Evolutionary conservation across 192 early-diverging fungal genomes (phyloP), one percentile per base, ranked within the genome.

Genomic region (Coemansia sp.): DNA sequence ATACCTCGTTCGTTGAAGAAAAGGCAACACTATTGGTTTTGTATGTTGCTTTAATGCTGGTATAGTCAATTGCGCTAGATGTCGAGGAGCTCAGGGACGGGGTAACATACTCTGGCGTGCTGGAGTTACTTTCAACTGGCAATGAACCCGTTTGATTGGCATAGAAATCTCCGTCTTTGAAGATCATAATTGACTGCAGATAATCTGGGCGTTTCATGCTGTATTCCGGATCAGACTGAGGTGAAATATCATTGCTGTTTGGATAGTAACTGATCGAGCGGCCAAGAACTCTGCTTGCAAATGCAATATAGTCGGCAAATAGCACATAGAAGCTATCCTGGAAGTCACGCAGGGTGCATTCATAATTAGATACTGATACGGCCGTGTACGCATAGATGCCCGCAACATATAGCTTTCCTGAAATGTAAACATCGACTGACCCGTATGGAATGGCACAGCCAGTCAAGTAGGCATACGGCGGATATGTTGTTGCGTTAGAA

Each of bases 291-390:
- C 11, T 56, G 23, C 0, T 6, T 34, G 55, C 55, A 56, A 56
- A 56, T 10, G 55, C 55, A 33, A 56, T 56, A 33, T 56, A 56
- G 11, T 56, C 55, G 20, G 55, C 55, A 26, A 56, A 33, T 30
- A 56, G 14, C 4, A 56, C 11, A 56, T 56, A 56, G 0, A 12
- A 16, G 55, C 55, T 56, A 5, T 4, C 33, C 12, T 56, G 46
- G 4, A 20, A 10, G 26, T 15, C 11, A 12, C 26, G 23, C 20
- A 56, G 9, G 33, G 55, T 56, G 33, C 55, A 56, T 21, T 56
- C 26, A 15, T 10, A 18, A 33, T 14, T 21, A 26, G 15, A 3
- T 1, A 9, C 14, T 23, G 26, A 33, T 23, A 56, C 0, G 11
- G 16, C 26, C 1, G 55, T 56, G 20, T 56, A 56, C 6, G 55